phyloP scores from a whole-genome alignment of 805 yeast genomes.

The Metschnikowia corniflorae region DNA sequence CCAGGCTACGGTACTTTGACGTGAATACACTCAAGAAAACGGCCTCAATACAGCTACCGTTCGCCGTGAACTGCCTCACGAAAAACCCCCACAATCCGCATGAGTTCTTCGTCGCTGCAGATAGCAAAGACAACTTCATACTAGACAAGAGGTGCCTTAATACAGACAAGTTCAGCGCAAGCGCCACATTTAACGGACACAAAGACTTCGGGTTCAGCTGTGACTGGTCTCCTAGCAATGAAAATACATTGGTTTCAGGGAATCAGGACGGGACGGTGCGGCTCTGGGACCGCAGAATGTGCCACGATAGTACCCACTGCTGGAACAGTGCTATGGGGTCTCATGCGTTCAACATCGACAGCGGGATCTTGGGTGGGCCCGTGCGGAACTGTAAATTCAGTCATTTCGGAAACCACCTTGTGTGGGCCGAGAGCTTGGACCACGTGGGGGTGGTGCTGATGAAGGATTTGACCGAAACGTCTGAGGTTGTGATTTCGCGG shows the following conservation, averaged over 20 bases:
- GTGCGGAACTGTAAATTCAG: slow-evolving; percentile 53
- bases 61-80: slow-evolving; percentile 51
- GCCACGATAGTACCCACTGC: slow-evolving; percentile 23
- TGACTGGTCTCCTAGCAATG: slow-evolving; percentile 50
- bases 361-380: slow-evolving; percentile 39
- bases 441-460: slow-evolving; percentile 50
- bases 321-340: slow-evolving; percentile 38
- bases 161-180: slow-evolving; percentile 6
- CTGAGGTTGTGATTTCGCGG: slow-evolving; percentile 11
- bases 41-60: slow-evolving; percentile 28
- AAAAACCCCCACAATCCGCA: slow-evolving; percentile 36
- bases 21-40: slow-evolving; percentile 17
- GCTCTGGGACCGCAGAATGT: slow-evolving; percentile 47
- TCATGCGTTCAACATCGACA: slow-evolving; percentile 15
- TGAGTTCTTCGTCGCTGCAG: slow-evolving; percentile 50
- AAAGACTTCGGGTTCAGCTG: slow-evolving; percentile 56
- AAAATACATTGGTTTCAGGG: slow-evolving; percentile 48
- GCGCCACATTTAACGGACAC: slow-evolving; percentile 40
- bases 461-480: slow-evolving; percentile 21
- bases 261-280: slow-evolving; percentile 58
- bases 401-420: slow-evolving; percentile 40
- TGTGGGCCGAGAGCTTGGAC: slow-evolving; percentile 53
- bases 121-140: slow-evolving; percentile 40
- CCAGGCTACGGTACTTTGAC: slow-evolving; percentile 40
- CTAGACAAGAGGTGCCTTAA: slow-evolving; percentile 38